Percentiles rank a stretch among this genome's conserved stretches.
phyloP scores from a whole-genome alignment of 116 monocot genomes.

The Zostera marina region DNA sequence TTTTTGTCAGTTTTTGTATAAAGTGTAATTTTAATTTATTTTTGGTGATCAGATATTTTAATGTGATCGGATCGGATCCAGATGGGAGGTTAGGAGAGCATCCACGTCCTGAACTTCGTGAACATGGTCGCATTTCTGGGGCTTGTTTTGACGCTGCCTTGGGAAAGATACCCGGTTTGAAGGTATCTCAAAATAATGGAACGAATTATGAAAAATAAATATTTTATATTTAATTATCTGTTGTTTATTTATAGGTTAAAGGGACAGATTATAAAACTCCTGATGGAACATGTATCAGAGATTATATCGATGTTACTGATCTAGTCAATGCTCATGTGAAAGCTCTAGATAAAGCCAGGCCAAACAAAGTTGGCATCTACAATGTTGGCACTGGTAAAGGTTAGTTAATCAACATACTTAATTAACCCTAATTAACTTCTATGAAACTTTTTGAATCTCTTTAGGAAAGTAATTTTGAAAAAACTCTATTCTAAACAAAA shows the following conservation, averaged over 20 bases:
- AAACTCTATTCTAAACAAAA: neutral
- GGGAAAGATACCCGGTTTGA: constrained; percentile 65
- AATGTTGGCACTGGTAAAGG: constrained; percentile 98
- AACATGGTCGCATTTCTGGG: constrained; percentile 97
- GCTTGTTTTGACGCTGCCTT: constrained; percentile 95
- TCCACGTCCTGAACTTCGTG: constrained; percentile 85
- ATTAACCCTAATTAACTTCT: neutral
- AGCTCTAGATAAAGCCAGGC: constrained; percentile 67
- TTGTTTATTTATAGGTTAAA: constrained; percentile 51
- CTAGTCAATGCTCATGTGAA: constrained; percentile 96
- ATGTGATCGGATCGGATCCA: constrained; percentile 97
- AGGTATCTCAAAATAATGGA: constrained; percentile 26
- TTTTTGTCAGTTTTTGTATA: neutral
- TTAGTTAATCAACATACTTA: constrained; percentile 1
- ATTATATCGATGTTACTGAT: constrained; percentile 97
- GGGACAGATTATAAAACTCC: constrained; percentile 72
- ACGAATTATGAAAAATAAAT: too few species aligned
- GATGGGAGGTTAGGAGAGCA: constrained; percentile 84
- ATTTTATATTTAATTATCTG: neutral
- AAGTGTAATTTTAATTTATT: neutral
- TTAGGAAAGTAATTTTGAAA: neutral
- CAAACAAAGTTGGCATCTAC: constrained; percentile 75
- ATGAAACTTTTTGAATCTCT: too few species aligned
- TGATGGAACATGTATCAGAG: constrained; percentile 90
- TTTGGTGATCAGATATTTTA: constrained; percentile 61